phyloP scores from a whole-genome alignment of 2,329 filamentous ascomycete genomes.

The Atkinsonella hypoxylon region DNA sequence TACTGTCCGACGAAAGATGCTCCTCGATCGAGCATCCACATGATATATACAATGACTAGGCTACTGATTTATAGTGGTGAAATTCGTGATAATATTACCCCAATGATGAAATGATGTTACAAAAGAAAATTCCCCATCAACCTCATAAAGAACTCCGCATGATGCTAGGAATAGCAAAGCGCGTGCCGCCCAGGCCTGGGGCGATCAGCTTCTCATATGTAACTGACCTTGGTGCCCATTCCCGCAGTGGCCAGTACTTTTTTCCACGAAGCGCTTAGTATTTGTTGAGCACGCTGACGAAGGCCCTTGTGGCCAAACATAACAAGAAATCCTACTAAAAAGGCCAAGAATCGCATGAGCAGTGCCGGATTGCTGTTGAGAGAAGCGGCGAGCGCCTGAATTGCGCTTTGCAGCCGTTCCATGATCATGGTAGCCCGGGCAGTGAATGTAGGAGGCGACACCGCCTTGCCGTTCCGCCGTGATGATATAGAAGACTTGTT shows the following conservation, averaged over 20 bases:
- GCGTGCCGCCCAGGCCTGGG: slow-evolving; percentile 7
- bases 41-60: neutral
- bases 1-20: neutral
- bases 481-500: slow-evolving; percentile 13
- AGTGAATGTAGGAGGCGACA: slow-evolving; percentile 25
- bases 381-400: slow-evolving; percentile 37
- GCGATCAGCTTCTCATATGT: slow-evolving; percentile 48
- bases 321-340: slow-evolving; percentile 65
- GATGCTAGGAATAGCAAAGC: slow-evolving; percentile 12
- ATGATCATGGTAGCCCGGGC: slow-evolving; percentile 41
- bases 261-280: slow-evolving; percentile 60
- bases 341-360: slow-evolving; percentile 56
- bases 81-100: neutral
- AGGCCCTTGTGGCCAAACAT: slow-evolving; percentile 65
- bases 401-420: slow-evolving; percentile 35
- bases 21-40: neutral
- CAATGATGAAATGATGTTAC: neutral
- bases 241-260: slow-evolving; percentile 78
- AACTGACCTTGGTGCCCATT: slow-evolving; percentile 96
- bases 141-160: slow-evolving; percentile 17
- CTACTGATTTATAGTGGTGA: neutral
- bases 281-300: slow-evolving; percentile 58
- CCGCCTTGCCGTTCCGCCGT: slow-evolving; percentile 18
- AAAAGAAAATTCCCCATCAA: neutral
- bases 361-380: slow-evolving; percentile 45